Evolutionary conservation across 495 filamentous ascomycete genomes (phyloP).

Genomic region (Tuber borchii): DNA sequence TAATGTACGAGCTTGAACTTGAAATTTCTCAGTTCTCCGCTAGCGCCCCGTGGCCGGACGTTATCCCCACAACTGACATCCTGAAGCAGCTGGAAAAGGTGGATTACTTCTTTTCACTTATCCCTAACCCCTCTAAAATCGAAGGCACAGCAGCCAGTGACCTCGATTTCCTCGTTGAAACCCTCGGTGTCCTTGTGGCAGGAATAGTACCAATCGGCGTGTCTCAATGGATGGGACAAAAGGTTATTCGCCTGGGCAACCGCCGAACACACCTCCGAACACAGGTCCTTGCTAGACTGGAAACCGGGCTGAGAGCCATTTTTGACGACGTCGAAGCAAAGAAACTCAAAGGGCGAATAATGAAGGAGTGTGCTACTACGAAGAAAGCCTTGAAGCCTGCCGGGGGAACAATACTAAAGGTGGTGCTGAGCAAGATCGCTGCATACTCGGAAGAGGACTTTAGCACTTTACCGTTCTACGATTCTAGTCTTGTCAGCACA

Average conservation of each 20-base stretch:
- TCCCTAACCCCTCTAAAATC: slow-evolving; percentile 8
- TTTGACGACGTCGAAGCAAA: slow-evolving; percentile 15
- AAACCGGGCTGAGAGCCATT: slow-evolving; percentile 15
- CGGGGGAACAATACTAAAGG: slow-evolving; percentile 11
- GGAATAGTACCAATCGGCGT: slow-evolving; percentile 21
- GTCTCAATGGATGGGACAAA: slow-evolving; percentile 30
- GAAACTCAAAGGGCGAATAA: slow-evolving; percentile 27
- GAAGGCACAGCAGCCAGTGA: slow-evolving; percentile 15
- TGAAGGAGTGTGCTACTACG: slow-evolving; percentile 9
- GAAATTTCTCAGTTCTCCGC: slow-evolving; percentile 25
- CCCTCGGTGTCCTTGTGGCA: slow-evolving; percentile 21
- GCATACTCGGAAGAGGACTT: slow-evolving; percentile 18
- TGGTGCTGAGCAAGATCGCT: slow-evolving; percentile 10
- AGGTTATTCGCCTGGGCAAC: slow-evolving; percentile 27
- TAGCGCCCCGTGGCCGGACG: slow-evolving; percentile 29
- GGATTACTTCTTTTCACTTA: slow-evolving; percentile 18
- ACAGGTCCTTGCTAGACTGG: slow-evolving; percentile 20
- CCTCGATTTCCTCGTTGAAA: slow-evolving; percentile 27
- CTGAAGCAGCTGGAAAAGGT: slow-evolving; percentile 22
- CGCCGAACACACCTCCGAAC: slow-evolving; percentile 17
- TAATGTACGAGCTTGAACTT: slow-evolving; percentile 25
- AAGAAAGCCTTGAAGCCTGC: slow-evolving; percentile 21
- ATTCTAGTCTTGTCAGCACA: slow-evolving; percentile 8
- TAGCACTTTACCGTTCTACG: slow-evolving; percentile 11
- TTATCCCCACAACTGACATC: slow-evolving; percentile 25